Percentiles rank a stretch among this genome's conserved stretches.
These are phyloP conservation scores for Dalbergia cultrata DNA, from an alignment of 306 rosid genomes.

Conservation along the genomic window DNA sequence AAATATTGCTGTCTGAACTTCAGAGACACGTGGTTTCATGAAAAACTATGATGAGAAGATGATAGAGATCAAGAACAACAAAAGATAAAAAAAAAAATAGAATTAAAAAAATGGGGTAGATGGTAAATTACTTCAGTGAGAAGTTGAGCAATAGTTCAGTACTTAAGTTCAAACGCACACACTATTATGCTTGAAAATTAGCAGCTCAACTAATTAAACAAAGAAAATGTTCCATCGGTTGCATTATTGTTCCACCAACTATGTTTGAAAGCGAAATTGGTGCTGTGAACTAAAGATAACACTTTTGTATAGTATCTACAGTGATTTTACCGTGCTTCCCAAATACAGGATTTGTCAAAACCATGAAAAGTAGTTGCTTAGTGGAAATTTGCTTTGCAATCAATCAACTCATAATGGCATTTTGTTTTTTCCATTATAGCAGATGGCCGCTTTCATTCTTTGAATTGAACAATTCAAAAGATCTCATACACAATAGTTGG, in stretches of 20 bases:
- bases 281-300: slow-evolving; percentile 19
- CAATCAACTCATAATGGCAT: background rate
- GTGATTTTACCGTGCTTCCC: slow-evolving; percentile 38
- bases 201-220: background rate
- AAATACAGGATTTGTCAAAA: slow-evolving; percentile 32
- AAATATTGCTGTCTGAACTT: slow-evolving; percentile 45
- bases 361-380: slow-evolving; percentile 15
- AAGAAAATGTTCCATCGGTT: background rate
- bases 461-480: background rate
- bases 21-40: slow-evolving; percentile 39
- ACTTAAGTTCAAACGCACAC: background rate
- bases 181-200: slow-evolving; percentile 1
- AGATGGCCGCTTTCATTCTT: background rate
- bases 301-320: slow-evolving; percentile 11
- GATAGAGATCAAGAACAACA: background rate
- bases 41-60: background rate
- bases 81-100: background rate
- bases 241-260: slow-evolving; percentile 29
- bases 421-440: background rate
- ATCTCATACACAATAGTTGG: slow-evolving; percentile 20
- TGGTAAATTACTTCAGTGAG: background rate
- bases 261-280: slow-evolving; percentile 31
- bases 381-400: slow-evolving; percentile 27
- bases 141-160: slow-evolving; percentile 2
- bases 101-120: background rate